Conservation (phyloP, 805 yeast genomes). For the Metschnikowia lachancei region DNA sequence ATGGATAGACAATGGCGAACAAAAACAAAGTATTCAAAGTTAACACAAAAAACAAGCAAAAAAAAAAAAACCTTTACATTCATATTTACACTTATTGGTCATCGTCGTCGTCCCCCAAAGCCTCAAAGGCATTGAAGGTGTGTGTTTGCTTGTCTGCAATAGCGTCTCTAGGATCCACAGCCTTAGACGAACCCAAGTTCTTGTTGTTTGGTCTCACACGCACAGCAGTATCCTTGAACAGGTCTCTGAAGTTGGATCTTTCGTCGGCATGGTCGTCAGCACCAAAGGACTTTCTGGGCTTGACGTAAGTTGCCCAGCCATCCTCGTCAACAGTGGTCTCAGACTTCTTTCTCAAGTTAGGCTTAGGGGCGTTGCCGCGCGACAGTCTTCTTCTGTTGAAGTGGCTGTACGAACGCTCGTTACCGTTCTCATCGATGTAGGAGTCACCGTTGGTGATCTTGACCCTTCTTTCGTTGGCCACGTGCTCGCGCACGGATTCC, state of each 20-base stretch:
- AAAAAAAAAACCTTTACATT: slow-evolving; percentile 2
- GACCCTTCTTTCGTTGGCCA: slow-evolving; percentile 30
- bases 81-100: slow-evolving; percentile 25
- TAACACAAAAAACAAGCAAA: not conserved
- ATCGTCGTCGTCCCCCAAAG: slow-evolving; percentile 60
- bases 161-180: slow-evolving; percentile 70
- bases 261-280: slow-evolving; percentile 49
- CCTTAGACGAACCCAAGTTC: slow-evolving; percentile 70
- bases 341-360: slow-evolving; percentile 57
- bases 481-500: slow-evolving; percentile 58
- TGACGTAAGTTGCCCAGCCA: slow-evolving; percentile 73
- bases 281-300: slow-evolving; percentile 48
- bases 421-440: slow-evolving; percentile 45
- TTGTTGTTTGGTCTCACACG: slow-evolving; percentile 70
- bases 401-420: slow-evolving; percentile 44
- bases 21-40: not conserved
- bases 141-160: slow-evolving; percentile 64
- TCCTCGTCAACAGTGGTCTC: slow-evolving; percentile 65
- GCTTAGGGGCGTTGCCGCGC: slow-evolving; percentile 34
- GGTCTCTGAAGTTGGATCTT: slow-evolving; percentile 44
- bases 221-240: slow-evolving; percentile 46
- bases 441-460: slow-evolving; percentile 43
- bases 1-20: not conserved
- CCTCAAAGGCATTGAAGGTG: slow-evolving; percentile 79
- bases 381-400: slow-evolving; percentile 65